Conservation (phyloP, 2,329 filamentous ascomycete genomes). For the Neofusicoccum sp. region DNA sequence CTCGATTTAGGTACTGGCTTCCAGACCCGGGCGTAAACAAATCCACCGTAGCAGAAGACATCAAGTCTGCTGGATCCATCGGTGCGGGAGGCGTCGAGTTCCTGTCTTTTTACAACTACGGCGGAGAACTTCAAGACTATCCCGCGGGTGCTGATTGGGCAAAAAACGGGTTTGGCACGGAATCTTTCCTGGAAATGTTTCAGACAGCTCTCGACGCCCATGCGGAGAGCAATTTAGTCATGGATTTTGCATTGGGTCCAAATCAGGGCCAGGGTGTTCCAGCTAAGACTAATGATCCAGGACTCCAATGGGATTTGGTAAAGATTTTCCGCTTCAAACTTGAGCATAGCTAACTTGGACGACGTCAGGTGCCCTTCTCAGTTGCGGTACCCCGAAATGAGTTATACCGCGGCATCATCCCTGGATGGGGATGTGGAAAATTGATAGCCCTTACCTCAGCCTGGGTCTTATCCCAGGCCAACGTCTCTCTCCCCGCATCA, state of each 20-base stretch:
- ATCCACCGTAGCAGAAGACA: background rate
- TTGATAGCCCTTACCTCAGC: background rate
- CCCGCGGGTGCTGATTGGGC: background rate
- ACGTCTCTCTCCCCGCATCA: background rate
- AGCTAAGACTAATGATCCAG: conserved; percentile 30
- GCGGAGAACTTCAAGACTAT: background rate
- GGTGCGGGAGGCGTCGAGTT: background rate
- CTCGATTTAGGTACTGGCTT: background rate
- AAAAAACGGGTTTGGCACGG: background rate
- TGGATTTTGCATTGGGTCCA: conserved; percentile 45
- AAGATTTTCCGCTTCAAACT: conserved; percentile 19
- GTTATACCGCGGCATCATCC: background rate
- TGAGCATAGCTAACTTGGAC: too few species aligned
- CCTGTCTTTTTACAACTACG: background rate
- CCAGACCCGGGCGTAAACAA: background rate
- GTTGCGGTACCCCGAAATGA: background rate
- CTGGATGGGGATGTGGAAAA: background rate
- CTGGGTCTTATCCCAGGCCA: background rate
- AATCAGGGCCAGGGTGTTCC: conserved; percentile 46
- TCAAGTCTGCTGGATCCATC: background rate
- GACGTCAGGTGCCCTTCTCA: too few species aligned
- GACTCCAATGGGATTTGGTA: conserved; percentile 31
- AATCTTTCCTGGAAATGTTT: background rate
- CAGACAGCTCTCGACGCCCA: conserved; percentile 24
- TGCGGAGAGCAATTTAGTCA: conserved; percentile 34